A percentile compares a stretch with the other conserved stretches of the same genome.
phyloP scores from a whole-genome alignment of 2,329 filamentous ascomycete genomes.

The Dactylellina parvicollis region DNA sequence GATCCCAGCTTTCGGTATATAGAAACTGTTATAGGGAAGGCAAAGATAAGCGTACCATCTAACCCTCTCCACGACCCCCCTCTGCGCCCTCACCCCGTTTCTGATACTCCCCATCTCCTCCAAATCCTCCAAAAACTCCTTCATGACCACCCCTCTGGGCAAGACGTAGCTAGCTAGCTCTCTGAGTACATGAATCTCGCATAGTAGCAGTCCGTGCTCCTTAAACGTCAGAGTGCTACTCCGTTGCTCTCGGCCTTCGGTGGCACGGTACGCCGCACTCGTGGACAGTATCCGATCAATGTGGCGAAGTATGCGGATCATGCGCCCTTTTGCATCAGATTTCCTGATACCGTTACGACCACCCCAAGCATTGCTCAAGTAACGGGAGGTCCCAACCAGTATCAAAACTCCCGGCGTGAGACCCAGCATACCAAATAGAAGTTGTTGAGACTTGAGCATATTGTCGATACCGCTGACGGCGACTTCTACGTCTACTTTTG shows the following conservation, averaged over 20 bases:
- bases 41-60: slow-evolving; percentile 74
- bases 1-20: background rate
- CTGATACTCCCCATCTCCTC: slow-evolving; percentile 83
- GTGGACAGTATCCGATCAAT: slow-evolving; percentile 78
- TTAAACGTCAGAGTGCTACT: slow-evolving; percentile 78
- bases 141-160: slow-evolving; percentile 74
- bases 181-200: slow-evolving; percentile 85
- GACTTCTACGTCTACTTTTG: slow-evolving; percentile 96
- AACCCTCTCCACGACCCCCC: slow-evolving; percentile 81
- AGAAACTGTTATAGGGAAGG: background rate
- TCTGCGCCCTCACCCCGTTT: slow-evolving; percentile 79
- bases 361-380: slow-evolving; percentile 70
- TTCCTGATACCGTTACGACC: slow-evolving; percentile 74
- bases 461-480: slow-evolving; percentile 96
- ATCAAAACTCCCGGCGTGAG: slow-evolving; percentile 93
- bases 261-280: slow-evolving; percentile 62
- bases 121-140: slow-evolving; percentile 88
- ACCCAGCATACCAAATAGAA: slow-evolving; percentile 97
- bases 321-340: slow-evolving; percentile 73
- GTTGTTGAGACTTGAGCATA: slow-evolving; percentile 91
- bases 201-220: slow-evolving; percentile 88
- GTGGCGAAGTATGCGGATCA: slow-evolving; percentile 82
- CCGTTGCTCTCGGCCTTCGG: slow-evolving; percentile 57
- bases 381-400: slow-evolving; percentile 76
- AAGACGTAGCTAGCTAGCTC: slow-evolving; percentile 74